Base-by-base conservation (phyloP, 2,329 filamentous ascomycete genomes). In the Metarhizium sp. region DNA sequence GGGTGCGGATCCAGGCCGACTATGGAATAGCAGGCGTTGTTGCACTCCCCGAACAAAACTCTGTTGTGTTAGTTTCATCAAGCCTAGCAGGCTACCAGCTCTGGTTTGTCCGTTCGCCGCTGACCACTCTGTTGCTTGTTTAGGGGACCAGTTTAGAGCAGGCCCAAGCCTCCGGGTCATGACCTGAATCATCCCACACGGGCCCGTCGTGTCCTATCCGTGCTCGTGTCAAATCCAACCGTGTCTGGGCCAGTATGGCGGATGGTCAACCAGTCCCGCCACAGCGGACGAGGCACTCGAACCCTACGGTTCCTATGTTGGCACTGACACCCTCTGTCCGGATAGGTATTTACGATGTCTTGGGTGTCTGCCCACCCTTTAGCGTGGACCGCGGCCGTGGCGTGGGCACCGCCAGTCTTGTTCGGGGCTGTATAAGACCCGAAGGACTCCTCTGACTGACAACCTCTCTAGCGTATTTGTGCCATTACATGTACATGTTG, bases 361-460 rank as follows among this genome's bases (percentile, higher is more conserved):
- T 57, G 56, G 53, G 16, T 25, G 42, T 42, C 45, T 40, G 18
- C 34, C 43, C 10, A 30, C 20, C 25, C 38, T 6, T 46, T 50
- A 55, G 54, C 49, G 53, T 49, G 55, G 53, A 54, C 50, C 56
- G 47, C 49, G 52, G 36, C 45, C 36, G n/a, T 51, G 43, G 57
- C 25, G 25, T 25, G 52, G 54, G 11, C 53, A 25, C 46, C 34
- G 32, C 42, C 43, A 53, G 51, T 38, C 38, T 50, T 20, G 30
- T 50, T 10, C 50, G 43, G 53, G 32, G 45, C 38, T 52, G 52
- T 59, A 60, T 60, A 60, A 60, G 54, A 59, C 54, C 50, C 45
- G 34, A 53, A 53, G 48, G n/a, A 29, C 40, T 51, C 56, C 56
- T 52, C 45, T 25, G 5, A 29, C 34, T 18, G 7, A 8, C 32